phyloP scores from a whole-genome alignment of 345 rosid species.

The Eucalyptus globulus region DNA sequence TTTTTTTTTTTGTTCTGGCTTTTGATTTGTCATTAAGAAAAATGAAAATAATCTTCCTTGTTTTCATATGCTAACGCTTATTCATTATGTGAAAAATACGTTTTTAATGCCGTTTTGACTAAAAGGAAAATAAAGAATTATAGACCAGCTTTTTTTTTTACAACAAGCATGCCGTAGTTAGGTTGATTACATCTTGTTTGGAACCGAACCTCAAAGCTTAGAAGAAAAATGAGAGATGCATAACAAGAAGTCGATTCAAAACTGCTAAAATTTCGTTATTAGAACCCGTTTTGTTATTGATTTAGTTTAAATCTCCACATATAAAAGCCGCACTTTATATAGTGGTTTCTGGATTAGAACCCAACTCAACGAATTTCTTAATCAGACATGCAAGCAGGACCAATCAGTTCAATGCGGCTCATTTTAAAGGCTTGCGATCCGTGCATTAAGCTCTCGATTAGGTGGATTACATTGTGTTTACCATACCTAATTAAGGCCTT shows the following conservation, averaged over 20 bases:
- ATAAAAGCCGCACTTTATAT: background rate
- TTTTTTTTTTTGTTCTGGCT: background rate
- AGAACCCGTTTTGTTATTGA: rapidly evolving
- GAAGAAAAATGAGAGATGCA: background rate
- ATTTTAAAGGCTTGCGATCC: background rate
- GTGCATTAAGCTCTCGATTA: background rate
- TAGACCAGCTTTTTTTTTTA: background rate
- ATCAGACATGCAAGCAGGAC: background rate
- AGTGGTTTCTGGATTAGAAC: rapidly evolving
- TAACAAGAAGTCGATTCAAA: background rate
- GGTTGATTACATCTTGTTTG: background rate
- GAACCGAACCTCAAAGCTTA: background rate
- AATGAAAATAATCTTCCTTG: background rate
- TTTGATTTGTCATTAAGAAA: background rate
- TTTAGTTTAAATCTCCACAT: background rate
- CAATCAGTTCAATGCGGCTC: background rate
- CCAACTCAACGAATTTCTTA: background rate
- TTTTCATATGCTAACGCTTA: background rate
- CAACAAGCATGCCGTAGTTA: background rate
- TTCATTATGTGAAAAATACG: background rate
- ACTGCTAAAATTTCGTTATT: background rate
- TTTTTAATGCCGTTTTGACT: background rate
- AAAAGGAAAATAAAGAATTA: background rate
- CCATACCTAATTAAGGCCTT: background rate
- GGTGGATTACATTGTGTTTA: background rate